Evolutionary conservation across 1,284 basidiomycete species (phyloP).

Genomic region (Sporisorium exsertum): DNA sequence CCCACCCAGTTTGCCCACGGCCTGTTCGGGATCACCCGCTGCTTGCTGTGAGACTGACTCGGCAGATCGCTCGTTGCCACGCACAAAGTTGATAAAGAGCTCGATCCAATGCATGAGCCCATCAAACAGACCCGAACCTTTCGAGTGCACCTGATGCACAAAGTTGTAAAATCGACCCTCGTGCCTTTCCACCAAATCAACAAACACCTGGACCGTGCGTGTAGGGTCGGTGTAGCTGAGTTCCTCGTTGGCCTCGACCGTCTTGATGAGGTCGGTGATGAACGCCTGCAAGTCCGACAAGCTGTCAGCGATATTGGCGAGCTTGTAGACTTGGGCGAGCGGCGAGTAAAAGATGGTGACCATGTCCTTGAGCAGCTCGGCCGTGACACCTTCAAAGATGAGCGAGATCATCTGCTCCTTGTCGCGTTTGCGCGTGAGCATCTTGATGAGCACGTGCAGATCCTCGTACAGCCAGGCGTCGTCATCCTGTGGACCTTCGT

Average conservation of each 20-base stretch:
- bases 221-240: constrained; percentile 85
- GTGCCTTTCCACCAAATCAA: constrained; percentile 91
- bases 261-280: constrained; percentile 93
- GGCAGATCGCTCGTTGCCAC: constrained; percentile 78
- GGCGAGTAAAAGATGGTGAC: constrained; percentile 99
- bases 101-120: constrained; percentile 97
- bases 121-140: constrained; percentile 93
- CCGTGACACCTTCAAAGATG: constrained; percentile 95
- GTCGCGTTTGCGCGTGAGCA: constrained; percentile 77
- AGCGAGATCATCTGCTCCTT: constrained; percentile 92
- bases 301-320: constrained; percentile 95
- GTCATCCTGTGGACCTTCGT: constrained; percentile 74
- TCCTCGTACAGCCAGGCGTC: constrained; percentile 69
- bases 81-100: constrained; percentile 88
- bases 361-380: constrained; percentile 96
- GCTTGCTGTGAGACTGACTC: constrained; percentile 73
- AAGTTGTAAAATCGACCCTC: constrained; percentile 96
- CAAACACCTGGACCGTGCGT: constrained; percentile 89
- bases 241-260: constrained; percentile 91
- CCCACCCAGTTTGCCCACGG: constrained; percentile 30
- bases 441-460: constrained; percentile 63
- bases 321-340: constrained; percentile 96
- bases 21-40: constrained; percentile 3
- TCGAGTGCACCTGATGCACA: constrained; percentile 98
- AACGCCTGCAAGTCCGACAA: constrained; percentile 92